These are phyloP conservation scores for Cornus suecica DNA, from an alignment of 148 eudicot genomes.

Conservation along the genomic window DNA sequence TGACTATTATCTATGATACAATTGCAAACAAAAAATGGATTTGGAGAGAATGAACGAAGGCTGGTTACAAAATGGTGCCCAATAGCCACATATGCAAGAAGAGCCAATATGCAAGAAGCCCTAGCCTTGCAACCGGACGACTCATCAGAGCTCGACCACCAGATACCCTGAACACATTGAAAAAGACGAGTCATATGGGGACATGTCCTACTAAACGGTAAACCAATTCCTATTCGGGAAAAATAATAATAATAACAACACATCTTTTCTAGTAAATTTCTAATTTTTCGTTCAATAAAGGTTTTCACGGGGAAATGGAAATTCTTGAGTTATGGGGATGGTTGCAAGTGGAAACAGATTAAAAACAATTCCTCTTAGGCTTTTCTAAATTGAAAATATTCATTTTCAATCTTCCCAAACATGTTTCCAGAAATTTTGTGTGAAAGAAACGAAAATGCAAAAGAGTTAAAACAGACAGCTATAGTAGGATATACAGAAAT, in stretches of 20 bases:
- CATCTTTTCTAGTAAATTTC: background rate
- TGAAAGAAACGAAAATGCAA: background rate
- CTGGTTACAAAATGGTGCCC: constrained; percentile 66
- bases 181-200: background rate
- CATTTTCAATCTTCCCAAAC: background rate
- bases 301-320: background rate
- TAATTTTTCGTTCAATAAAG: background rate
- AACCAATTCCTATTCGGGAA: too few relatives aligned
- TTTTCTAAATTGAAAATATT: background rate
- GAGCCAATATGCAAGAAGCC: constrained; percentile 81
- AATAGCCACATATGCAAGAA: constrained; percentile 81
- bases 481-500: constrained; percentile 23
- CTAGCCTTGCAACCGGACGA: constrained; percentile 83
- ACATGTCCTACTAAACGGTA: background rate
- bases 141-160: constrained; percentile 77
- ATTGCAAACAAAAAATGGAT: constrained; percentile 9
- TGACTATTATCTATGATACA: constrained; percentile 27
- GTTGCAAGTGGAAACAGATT: background rate
- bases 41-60: constrained; percentile 5
- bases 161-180: constrained; percentile 63
- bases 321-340: background rate
- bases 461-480: background rate
- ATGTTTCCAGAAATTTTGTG: background rate
- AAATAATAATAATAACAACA: too few relatives aligned
- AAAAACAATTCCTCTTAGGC: background rate